Percentiles rank a stretch among this genome's conserved stretches.
Evolutionary conservation across 2,329 filamentous ascomycete species (phyloP).

Genomic region (Fusarium euwallaceae): DNA sequence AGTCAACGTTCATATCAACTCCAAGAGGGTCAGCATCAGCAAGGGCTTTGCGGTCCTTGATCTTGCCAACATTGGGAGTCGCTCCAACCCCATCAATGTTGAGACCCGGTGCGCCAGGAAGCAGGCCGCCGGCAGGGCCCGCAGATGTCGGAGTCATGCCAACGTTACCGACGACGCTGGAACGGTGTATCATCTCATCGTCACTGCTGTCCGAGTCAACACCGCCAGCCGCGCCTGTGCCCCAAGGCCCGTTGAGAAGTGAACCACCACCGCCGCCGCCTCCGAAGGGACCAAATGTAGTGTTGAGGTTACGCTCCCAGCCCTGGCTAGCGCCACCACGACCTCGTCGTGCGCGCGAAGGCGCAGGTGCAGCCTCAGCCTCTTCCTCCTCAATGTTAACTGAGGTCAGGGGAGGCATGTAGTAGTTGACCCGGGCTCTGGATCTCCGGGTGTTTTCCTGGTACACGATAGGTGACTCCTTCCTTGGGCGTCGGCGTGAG

Average conservation of each 20-base stretch:
- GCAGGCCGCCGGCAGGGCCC: conserved; percentile 60
- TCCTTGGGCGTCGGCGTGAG: conserved; percentile 64
- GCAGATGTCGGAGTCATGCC: conserved; percentile 70
- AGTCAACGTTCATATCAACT: conserved; percentile 91
- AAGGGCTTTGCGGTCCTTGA: conserved; percentile 91
- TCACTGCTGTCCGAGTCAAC: conserved; percentile 97
- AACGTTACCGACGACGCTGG: conserved; percentile 68
- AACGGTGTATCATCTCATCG: conserved; percentile 82
- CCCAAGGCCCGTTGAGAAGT: conserved; percentile 80
- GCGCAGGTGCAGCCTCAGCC: conserved; percentile 76
- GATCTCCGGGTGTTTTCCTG: conserved; percentile 67
- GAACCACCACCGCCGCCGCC: conserved; percentile 81
- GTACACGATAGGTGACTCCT: conserved; percentile 69
- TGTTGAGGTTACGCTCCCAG: conserved; percentile 88
- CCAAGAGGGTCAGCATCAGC: conserved; percentile 96
- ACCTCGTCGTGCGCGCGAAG: conserved; percentile 76
- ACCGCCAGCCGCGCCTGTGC: conserved; percentile 79
- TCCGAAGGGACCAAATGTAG: conserved; percentile 92
- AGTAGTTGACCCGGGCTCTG: conserved; percentile 81
- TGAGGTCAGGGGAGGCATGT: conserved; percentile 77
- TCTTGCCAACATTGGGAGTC: conserved; percentile 87
- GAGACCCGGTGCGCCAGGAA: conserved; percentile 56
- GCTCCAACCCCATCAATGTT: conserved; percentile 61
- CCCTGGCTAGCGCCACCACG: conserved; percentile 68
- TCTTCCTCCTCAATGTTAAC: conserved; percentile 80